Percentiles rank a stretch among this genome's conserved stretches.
phyloP scores from a whole-genome alignment of 768 basidiomycete genomes.

The Coprinopsis cinerea region DNA sequence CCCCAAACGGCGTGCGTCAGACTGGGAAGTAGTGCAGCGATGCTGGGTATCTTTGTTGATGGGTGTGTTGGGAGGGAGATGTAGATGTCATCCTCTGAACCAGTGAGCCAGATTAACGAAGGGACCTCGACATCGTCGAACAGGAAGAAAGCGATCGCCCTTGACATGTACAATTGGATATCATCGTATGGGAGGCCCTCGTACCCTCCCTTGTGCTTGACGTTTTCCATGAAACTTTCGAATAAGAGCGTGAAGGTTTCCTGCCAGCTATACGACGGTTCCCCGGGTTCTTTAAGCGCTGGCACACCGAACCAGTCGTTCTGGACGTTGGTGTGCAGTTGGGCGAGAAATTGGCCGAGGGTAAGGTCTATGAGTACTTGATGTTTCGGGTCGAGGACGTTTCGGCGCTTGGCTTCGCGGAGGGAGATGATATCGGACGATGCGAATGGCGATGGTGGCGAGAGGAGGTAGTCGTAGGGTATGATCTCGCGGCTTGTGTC shows the following conservation, averaged over 20 bases:
- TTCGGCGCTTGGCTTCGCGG: constrained; percentile 29
- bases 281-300: constrained; percentile 20
- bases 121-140: constrained; percentile 77
- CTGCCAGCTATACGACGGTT: constrained; percentile 65
- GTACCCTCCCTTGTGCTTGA: background rate
- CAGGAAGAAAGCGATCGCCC: constrained; percentile 69
- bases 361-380: constrained; percentile 48
- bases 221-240: constrained; percentile 19
- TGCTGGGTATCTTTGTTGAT: constrained; percentile 20
- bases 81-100: constrained; percentile 52
- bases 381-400: constrained; percentile 32
- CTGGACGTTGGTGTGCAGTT: constrained; percentile 60
- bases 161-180: constrained; percentile 48
- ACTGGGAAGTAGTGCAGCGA: constrained; percentile 44
- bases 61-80: constrained; percentile 29
- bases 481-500: constrained; percentile 40
- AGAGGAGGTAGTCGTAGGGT: constrained; percentile 50
- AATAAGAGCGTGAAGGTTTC: constrained; percentile 58
- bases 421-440: constrained; percentile 32
- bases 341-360: constrained; percentile 53
- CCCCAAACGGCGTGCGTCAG: constrained; percentile 63
- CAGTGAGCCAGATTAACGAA: constrained; percentile 59
- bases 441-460: constrained; percentile 31
- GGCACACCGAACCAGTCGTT: constrained; percentile 74
- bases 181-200: constrained; percentile 32